Evolutionary conservation across 306 rosid genomes (phyloP), one percentile per base, ranked within the genome.

Genomic region (Glycyrrhiza uralensis): DNA sequence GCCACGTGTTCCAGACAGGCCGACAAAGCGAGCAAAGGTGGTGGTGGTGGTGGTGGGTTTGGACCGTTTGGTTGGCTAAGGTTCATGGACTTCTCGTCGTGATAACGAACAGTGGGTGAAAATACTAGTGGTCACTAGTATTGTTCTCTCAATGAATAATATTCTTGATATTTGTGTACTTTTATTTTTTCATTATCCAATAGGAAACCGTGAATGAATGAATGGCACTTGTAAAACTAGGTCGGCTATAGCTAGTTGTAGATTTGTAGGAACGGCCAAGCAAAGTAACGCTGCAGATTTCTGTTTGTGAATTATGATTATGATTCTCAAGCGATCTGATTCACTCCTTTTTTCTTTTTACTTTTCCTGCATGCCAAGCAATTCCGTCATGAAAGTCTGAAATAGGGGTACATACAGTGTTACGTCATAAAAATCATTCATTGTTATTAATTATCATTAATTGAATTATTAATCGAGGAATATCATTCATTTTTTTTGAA

Each of bases 1-100:
- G 69, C 76, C 2, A 64, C 82, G 1, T 94, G 97, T 71, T 85
- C 90, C 0, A 85, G 77, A 26, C 65, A 89, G 42, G 99, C 83
- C 0, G 88, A 80, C 7, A 76, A 70, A 75, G 71, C 29, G 1
- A 35, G 73, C 2, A 83, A 82, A 73, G 71, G 76, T 13, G 74
- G 86, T 50, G 63, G 86, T 58, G 66, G 41, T n/a, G n/a, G n/a
- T n/a, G n/a, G 41, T 35, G 45, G 45, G 13, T 1, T 36, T 38
- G 12, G 45, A 10, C 14, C 18, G 14, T 86, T 86, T 67, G 66
- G 61, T 30, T 91, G 96, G 94, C 73, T 89, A 5, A 89, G 72
- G 63, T 89, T 91, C 80, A 87, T 90, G 80, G 85, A 82, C 52
- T 85, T 82, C 72, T 67, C 76, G 73, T 51, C 36, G 72, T 84